Evolutionary conservation across 164 flowering plant species (phyloP), one percentile per base, ranked within the genome.

Genomic region (Kalanchoe fedtschenkoi): DNA sequence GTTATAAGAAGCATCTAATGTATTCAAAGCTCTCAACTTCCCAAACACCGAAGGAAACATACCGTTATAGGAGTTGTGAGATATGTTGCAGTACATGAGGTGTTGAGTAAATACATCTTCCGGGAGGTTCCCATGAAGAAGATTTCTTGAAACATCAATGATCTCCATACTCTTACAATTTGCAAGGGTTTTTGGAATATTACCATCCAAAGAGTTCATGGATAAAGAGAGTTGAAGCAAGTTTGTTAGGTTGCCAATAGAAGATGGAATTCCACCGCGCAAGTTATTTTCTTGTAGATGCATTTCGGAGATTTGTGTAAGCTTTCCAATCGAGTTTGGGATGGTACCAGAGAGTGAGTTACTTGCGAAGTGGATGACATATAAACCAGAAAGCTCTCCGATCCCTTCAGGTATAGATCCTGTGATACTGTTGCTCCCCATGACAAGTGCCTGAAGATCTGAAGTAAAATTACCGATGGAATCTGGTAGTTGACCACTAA

Each of bases 381-480:
- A 46, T 19, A 78, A 38, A 35, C 30, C 42, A 2, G 34, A 28
- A 21, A 75, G 68, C 39, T 73, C 67, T 14, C 46, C 57, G 5
- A 75, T 54, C 30, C 66, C 63, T 3, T 5, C 1, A 15, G 78
- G 78, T 16, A 75, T 42, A 53, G 26, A 29, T 60, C 78, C 78
- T 4, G 10, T n/a, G 19, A 75, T 44, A 10, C 21, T 22, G 47
- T 78, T 78, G 2, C 13, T 10, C 1, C 56, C 72, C 6, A 75
- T 0, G 2, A 7, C 10, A 9, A 78, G 28, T 0, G 0, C 0
- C 0, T 0, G 4, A 0, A 78, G 67, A 0, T 64, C 34, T 14
- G 71, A 11, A 6, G 79, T 75, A 21, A 74, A 71, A 53, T 74
- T 74, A 21, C 64, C 55, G 3, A 69, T 13, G 11, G 71, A 63